Conservation (phyloP, 345 rosid species). For the Cardamine occulta region DNA sequence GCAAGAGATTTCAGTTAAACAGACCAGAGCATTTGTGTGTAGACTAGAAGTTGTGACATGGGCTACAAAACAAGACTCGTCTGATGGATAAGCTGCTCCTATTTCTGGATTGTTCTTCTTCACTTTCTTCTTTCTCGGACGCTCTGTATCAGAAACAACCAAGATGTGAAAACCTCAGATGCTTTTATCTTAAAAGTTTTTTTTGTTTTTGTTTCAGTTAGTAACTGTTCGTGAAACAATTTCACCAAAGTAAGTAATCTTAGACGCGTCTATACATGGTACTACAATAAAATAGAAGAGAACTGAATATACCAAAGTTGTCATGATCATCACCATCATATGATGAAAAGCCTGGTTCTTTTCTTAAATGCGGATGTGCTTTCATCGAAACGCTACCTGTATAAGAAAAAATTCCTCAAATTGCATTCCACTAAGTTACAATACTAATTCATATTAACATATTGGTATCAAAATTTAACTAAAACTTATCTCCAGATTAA, state of each 20-base stretch:
- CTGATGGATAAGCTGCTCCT: slow-evolving; percentile 7
- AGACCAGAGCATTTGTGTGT: slow-evolving; percentile 30
- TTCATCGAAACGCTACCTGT: slow-evolving; percentile 13
- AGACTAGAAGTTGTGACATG: slow-evolving; percentile 31
- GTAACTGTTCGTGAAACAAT: background rate
- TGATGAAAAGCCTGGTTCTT: slow-evolving; percentile 24
- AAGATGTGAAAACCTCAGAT: background rate
- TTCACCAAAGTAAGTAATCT: slow-evolving; percentile 14
- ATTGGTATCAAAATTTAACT: background rate
- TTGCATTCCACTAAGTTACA: background rate
- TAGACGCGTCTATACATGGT: slow-evolving; percentile 2
- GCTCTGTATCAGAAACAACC: slow-evolving; percentile 24
- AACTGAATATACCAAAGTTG: slow-evolving; percentile 24
- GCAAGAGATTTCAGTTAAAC: slow-evolving; percentile 18
- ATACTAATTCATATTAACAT: background rate
- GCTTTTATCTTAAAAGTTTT: no score
- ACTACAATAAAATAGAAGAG: slow-evolving; percentile 11
- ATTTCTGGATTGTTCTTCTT: slow-evolving; percentile 27
- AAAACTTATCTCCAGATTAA: background rate
- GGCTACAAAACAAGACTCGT: slow-evolving; percentile 19
- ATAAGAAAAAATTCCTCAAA: slow-evolving; percentile 11
- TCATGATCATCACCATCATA: slow-evolving; percentile 15
- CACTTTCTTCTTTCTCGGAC: slow-evolving; percentile 30
- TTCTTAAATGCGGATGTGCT: background rate
- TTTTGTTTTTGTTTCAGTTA: background rate